These are phyloP conservation scores for Lyophyllum decastes DNA, from an alignment of 768 basidiomycete species.

Conservation along the genomic window DNA sequence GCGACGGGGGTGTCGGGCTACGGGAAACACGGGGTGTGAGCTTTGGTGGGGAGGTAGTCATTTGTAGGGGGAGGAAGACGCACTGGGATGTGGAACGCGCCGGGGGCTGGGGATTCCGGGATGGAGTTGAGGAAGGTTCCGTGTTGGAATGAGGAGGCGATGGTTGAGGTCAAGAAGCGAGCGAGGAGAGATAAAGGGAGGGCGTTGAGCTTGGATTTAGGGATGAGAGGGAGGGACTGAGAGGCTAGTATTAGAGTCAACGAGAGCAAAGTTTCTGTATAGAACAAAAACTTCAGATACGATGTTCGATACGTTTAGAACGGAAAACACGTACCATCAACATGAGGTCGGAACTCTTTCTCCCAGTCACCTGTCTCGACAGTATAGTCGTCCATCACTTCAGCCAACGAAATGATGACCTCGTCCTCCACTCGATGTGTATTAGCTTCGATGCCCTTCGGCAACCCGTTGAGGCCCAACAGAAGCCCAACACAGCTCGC, in stretches of 20 bases:
- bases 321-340: constrained; percentile 35
- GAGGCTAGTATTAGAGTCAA: constrained; percentile 58
- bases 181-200: constrained; percentile 53
- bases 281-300: constrained; percentile 1
- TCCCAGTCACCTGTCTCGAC: constrained; percentile 54
- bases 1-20: constrained; percentile 30
- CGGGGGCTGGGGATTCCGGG: constrained; percentile 29
- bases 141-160: constrained; percentile 54
- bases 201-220: constrained; percentile 54
- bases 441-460: constrained; percentile 25
- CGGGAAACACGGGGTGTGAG: constrained; percentile 7
- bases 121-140: constrained; percentile 55
- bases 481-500: constrained; percentile 67
- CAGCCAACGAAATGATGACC: constrained; percentile 68
- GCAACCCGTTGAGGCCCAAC: constrained; percentile 60
- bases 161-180: constrained; percentile 41
- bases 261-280: constrained; percentile 45
- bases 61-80: constrained; percentile 14
- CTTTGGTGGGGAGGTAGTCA: too few species aligned
- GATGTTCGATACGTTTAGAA: neutral
- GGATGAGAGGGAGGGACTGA: constrained; percentile 58
- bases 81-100: constrained; percentile 33
- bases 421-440: constrained; percentile 61
- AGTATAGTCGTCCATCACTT: constrained; percentile 64
- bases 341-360: constrained; percentile 62